Base-by-base conservation (phyloP, 768 basidiomycete species). In the Boletus reticuloceps region DNA sequence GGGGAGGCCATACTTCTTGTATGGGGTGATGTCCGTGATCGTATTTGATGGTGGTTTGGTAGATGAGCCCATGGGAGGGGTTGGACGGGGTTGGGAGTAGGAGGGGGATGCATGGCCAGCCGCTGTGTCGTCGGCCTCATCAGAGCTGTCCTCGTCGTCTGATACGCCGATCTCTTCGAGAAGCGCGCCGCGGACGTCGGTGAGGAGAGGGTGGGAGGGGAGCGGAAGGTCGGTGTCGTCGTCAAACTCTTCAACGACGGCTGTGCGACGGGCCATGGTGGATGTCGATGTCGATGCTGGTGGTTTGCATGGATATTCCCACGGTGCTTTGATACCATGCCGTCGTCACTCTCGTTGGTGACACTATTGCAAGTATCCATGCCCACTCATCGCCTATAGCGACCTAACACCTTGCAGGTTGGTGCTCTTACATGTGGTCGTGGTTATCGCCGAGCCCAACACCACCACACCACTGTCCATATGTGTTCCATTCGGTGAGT, bases 171-270 rank as follows among this genome's bases (percentile, higher is more conserved):
- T 81, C 73, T 92, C 86, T 68, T 92, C 81, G 50, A 97, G 75
- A 19, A 97, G 79, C 2, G 94, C 85, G 2, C 94, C 93, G 39
- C 77, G 82, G 2, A 79, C 55, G 53, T 88, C 87, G 6, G 83
- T 80, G 61, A 85, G 82, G 1, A 95, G 74, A 0, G 85, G 75
- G 14, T 76, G 78, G 32, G 76, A 75, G 4, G 93, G 93, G 20
- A 95, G 77, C 0, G 92, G 90, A 16, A 95, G 82, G 68, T 96
- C 94, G 13, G 91, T 92, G 65, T 96, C 94, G 75, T 97, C 94
- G 82, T 96, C 92, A 65, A 95, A 96, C 66, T 91, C 91, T 56
- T 82, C 84, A 56, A 84, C 79, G 58, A 85, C 77, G 58, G 83
- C 84, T 66, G 83, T 74, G 69, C 84, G 79, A 62, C 86, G 86